Conservation (phyloP, 1,284 basidiomycete species). For the Neotropicomus parvogracilis region DNA sequence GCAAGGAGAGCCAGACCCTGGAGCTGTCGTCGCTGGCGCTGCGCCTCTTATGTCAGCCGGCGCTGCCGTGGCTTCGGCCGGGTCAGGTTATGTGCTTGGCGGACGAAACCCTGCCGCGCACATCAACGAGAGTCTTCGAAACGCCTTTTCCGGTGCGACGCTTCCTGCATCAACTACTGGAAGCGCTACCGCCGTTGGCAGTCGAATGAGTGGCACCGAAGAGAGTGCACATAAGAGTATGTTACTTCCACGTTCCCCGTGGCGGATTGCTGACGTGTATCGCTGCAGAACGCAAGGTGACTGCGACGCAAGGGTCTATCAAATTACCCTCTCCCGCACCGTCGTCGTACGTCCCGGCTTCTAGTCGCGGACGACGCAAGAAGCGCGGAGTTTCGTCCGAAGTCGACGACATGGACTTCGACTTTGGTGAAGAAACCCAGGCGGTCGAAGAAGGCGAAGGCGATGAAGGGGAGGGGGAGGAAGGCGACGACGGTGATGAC, state of each 20-base stretch:
- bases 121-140: conserved; percentile 48
- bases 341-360: conserved; percentile 26
- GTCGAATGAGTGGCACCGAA: conserved; percentile 21
- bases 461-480: conserved; percentile 48
- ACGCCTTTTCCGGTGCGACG: conserved; percentile 34
- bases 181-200: conserved; percentile 4
- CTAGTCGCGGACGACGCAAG: conserved; percentile 38
- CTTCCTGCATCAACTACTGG: conserved; percentile 21
- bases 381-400: conserved; percentile 37
- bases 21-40: conserved; percentile 28
- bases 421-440: conserved; percentile 33
- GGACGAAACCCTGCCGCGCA: conserved; percentile 43
- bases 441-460: conserved; percentile 41
- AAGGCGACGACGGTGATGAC: conserved; percentile 49
- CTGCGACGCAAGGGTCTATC: conserved; percentile 32
- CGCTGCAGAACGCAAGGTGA: conserved; percentile 31
- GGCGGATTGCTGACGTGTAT: conserved; percentile 5
- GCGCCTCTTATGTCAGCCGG: conserved; percentile 21
- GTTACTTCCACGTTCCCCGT: conserved; percentile 2
- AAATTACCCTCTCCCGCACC: conserved; percentile 38
- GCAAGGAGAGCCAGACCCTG: conserved; percentile 49
- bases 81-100: conserved; percentile 31
- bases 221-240: conserved; percentile 33
- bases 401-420: conserved; percentile 34
- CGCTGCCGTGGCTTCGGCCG: conserved; percentile 13